Evolutionary conservation across 2,329 filamentous ascomycete species (phyloP), one percentile per base, ranked within the genome.

Genomic region (Fusarium udum): DNA sequence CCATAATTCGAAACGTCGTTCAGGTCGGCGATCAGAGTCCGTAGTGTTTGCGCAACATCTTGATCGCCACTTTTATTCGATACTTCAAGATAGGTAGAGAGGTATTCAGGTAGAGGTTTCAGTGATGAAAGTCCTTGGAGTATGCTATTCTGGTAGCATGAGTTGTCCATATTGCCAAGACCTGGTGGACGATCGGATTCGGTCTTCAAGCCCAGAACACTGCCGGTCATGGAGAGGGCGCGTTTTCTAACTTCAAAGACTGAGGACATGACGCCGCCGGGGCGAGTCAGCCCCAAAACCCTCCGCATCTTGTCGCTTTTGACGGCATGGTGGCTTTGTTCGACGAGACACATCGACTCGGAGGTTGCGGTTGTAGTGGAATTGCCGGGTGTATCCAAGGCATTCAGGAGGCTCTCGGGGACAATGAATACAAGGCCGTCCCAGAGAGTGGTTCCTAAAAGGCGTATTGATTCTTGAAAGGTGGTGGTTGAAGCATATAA

Each of bases 121-220:
- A 98, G 85, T 8, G 95, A 92, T 3, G 95, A 91, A 46, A 98
- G 85, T 12, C 92, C 91, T 81, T 97, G 95, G 16, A 99, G 90
- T 26, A 98, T 92, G 79, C 95, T 98, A 82, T 99, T 99, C 82
- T 98, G 96, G 81, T 97, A 99, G 85, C 96, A 98, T 4, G 95
- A 97, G 80, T 98, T 97, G 84, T 97, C 94, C 84, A 91, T 92
- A 80, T 99, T 99, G 15, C 94, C 94, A 60, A 98, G 84, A 0
- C 96, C 96, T 4, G 85, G 87, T 56, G 86, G 92, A 37, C 82
- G 82, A 49, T 87, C 84, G 31, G 82, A 78, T 31, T 80, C 81
- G 31, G 77, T 74, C 72, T 84, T 87, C 31, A 83, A 71, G 32
- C 81, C 79, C 60, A 84, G 76, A 40, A 83, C 79, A 61, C 78